Base-by-base conservation (phyloP, 352 stramenopile species). In the Globisporangium paroecandrum region DNA sequence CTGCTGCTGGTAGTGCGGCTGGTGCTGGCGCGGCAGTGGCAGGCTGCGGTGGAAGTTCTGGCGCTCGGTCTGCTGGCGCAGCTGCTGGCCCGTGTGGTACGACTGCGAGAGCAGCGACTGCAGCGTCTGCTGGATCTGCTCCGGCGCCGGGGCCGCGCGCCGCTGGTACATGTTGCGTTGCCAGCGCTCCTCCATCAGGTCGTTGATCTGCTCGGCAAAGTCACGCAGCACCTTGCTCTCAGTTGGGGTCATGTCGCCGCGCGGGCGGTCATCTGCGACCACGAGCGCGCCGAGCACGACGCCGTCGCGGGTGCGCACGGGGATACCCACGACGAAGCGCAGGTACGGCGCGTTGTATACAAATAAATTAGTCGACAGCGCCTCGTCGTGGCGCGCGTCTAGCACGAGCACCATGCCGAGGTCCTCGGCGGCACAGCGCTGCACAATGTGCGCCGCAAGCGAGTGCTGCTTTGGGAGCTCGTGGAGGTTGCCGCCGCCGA, bases 381-480 rank as follows among this genome's bases (percentile, higher is more conserved):
- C 65, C 24, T 72, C 64, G 61, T 91, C 81, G 67, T 76, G 71
- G 12, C 58, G 64, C 6, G 79, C 69, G 57, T 91, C 81, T 27
- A 82, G 64, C 25, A 89, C 74, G 38, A 73, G 62, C 46, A 88
- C 74, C n/a, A 77, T 67, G 25, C 73, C 70, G 18, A 41, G 18
- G 29, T 75, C 67, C n/a, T 59, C 65, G 22, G 60, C 47, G 32
- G 69, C 70, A 41, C 78, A 77, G 46, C 79, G 83, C 36, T 77
- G 73, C 77, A 91, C 83, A 56, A 89, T 76, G 54, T 85, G 67
- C 22, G 77, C 81, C 18, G 81, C 77, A 12, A 89, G 71, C 25
- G 83, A 91, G 61, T 89, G 73, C n/a, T 77, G 69, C 53, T 81
- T 81, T 0, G 81, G 75, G 3, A 91, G 64, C 5, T 87, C 77